Evolutionary conservation across 2,329 filamentous ascomycete species (phyloP).

Genomic region (Paraconiothyrium sp.): DNA sequence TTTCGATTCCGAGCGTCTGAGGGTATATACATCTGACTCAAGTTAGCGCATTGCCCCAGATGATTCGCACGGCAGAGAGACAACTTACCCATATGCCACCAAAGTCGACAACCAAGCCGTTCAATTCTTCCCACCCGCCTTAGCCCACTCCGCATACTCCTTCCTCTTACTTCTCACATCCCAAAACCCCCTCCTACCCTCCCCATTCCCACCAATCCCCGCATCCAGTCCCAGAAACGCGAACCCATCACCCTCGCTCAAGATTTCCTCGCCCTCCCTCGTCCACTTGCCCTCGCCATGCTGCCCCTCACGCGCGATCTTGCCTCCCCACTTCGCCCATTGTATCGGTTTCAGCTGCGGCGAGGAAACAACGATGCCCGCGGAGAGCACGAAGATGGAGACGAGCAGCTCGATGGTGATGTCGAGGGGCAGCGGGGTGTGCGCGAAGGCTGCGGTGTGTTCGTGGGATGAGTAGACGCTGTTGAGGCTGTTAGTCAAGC

Average conservation of each 20-base stretch:
- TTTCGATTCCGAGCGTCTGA: neutral
- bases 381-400: constrained; percentile 80
- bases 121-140: constrained; percentile 15
- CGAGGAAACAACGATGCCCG: constrained; percentile 82
- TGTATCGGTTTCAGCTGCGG: constrained; percentile 84
- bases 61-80: neutral
- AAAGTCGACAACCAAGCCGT: neutral
- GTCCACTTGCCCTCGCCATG: constrained; percentile 64
- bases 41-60: neutral
- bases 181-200: constrained; percentile 84
- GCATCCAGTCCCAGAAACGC: constrained; percentile 61
- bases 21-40: neutral
- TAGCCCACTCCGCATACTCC: constrained; percentile 83
- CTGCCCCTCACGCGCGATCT: constrained; percentile 80
- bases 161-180: constrained; percentile 85
- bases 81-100: neutral
- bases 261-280: constrained; percentile 73
- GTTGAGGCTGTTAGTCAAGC: constrained; percentile 29
- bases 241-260: constrained; percentile 79
- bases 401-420: constrained; percentile 87
- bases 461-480: constrained; percentile 98
- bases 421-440: constrained; percentile 75
- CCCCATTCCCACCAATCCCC: constrained; percentile 68
- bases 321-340: constrained; percentile 82
- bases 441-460: constrained; percentile 76